Percentiles rank a stretch among this genome's conserved stretches.
phyloP scores from a whole-genome alignment of 139 green algal species.

The Bryopsis sp. region DNA sequence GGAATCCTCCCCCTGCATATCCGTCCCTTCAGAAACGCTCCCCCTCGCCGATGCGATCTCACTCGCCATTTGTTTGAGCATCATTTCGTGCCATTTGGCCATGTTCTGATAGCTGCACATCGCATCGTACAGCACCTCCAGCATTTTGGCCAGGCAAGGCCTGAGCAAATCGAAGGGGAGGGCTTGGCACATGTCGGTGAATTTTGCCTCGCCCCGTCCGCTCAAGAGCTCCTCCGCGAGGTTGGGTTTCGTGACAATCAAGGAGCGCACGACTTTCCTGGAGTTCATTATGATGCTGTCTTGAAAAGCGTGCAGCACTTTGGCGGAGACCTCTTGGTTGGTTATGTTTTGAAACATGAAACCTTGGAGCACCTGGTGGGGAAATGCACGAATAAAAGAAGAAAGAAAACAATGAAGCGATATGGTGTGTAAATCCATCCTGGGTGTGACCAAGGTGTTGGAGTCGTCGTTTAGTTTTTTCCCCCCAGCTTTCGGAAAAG shows the following conservation, averaged over 20 bases:
- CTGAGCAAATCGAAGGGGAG: conserved; percentile 36
- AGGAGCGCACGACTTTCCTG: conserved; percentile 28
- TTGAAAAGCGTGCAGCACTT: conserved; percentile 14
- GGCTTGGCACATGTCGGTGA: conserved; percentile 30
- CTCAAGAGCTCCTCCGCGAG: conserved; percentile 22
- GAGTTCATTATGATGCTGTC: conserved; percentile 2
- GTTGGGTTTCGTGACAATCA: conserved; percentile 34
- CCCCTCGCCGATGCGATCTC: conserved; percentile 4
- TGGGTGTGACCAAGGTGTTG: no score
- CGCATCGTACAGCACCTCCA: conserved; percentile 36
- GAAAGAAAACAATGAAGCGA: background rate
- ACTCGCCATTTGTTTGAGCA: no score
- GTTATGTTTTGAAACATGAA: conserved; percentile 43
- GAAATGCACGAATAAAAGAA: background rate
- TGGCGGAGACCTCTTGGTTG: conserved; percentile 1
- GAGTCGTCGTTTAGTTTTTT: no score
- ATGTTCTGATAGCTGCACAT: conserved; percentile 42
- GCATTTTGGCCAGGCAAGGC: conserved; percentile 35
- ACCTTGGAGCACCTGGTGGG: conserved; percentile 50
- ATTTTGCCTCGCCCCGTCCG: conserved; percentile 26
- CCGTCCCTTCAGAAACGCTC: no score
- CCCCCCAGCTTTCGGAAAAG: no score
- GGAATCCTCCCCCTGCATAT: no score
- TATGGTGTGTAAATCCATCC: background rate
- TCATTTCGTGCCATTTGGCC: conserved; percentile 23